These are phyloP conservation scores for Curvularia lunata DNA, from an alignment of 2,329 filamentous ascomycete genomes.

Conservation along the genomic window DNA sequence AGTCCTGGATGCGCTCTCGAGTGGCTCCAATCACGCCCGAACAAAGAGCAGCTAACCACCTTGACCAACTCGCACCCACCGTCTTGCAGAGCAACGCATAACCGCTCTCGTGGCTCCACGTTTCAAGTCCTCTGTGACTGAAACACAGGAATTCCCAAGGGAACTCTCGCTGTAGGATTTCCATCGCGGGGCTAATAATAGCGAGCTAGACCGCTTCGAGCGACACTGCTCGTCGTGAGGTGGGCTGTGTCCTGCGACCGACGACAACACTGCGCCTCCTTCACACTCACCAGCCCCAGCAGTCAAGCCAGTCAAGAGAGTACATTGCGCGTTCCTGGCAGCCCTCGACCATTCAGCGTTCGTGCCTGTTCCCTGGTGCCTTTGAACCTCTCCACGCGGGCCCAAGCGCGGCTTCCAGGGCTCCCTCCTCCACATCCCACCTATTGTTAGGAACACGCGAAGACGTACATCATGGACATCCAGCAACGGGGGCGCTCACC, in stretches of 20 bases:
- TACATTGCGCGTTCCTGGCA: constrained; percentile 28
- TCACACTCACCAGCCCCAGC: constrained; percentile 39
- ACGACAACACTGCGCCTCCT: constrained; percentile 36
- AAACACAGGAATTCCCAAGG: constrained; percentile 31
- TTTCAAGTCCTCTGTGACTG: constrained; percentile 30
- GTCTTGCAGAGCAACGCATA: constrained; percentile 20
- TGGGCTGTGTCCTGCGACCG: constrained; percentile 18
- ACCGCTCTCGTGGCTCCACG: constrained; percentile 17
- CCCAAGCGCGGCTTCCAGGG: constrained; percentile 32
- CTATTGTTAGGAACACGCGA: constrained; percentile 43
- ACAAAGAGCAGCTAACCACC: not conserved
- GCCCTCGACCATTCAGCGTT: constrained; percentile 32
- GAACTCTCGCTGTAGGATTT: constrained; percentile 13
- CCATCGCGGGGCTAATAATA: constrained; percentile 18
- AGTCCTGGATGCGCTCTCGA: constrained; percentile 1
- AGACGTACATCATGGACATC: constrained; percentile 57
- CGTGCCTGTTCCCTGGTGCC: constrained; percentile 17
- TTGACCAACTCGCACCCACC: constrained; percentile 3
- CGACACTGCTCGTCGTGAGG: constrained; percentile 20
- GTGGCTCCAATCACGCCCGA: constrained; percentile 4
- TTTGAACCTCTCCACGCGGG: constrained; percentile 15
- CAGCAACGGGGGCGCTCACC: constrained; percentile 67
- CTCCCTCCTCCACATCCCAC: constrained; percentile 20
- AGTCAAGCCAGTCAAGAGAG: constrained; percentile 22
- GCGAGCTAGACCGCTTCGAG: constrained; percentile 20